Evolutionary conservation across 2,329 filamentous ascomycete genomes (phyloP), one percentile per base, ranked within the genome.

Genomic region (Torrubiellomyces zombiae): DNA sequence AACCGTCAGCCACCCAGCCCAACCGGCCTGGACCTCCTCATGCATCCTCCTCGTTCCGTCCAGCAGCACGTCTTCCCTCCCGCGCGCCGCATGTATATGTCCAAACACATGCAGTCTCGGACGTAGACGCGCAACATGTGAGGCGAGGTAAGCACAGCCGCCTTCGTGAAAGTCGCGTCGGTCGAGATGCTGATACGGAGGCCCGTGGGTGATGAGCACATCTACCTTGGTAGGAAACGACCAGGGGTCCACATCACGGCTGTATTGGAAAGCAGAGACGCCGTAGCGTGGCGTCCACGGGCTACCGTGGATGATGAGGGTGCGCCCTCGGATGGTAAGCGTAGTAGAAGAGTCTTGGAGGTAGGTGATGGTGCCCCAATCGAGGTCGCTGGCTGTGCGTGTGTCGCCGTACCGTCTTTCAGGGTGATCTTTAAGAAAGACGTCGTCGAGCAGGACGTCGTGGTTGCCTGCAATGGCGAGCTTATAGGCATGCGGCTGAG

Each of bases 381-480:
- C 30, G 0, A 43, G 29, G 17, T 43, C 33, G 0, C 22, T 18
- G 12, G 16, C 32, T 1, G 28, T 34, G 5, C 23, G 23, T 1
- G 7, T 28, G 16, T 31, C 24, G 1, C 37, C 34, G 12, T 36
- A 40, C 3, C 35, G 32, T 4, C 40, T 29, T 21, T 28, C 26
- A 13, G 14, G 21, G n/a, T 28, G 14, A 10, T 21, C 16, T 2
- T 16, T 8, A n/a, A 25, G 23, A 12, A 31, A 31, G 7, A 20
- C 30, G 1, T 30, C 18, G 25, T 52, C 43, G 0, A 53, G 36
- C 2, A 47, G 29, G 5, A 52, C 26, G 25, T 60, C 56, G 29
- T 60, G 58, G 26, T 62, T 63, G 4, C 58, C 60, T 10, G 50
- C 56, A 5, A 63, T 39, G 4, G 59, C 44, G 20, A 62, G 41